Percentiles rank a stretch among this genome's conserved stretches.
phyloP scores from a whole-genome alignment of 495 filamentous ascomycete genomes.

The Aspergillus bridgeri region DNA sequence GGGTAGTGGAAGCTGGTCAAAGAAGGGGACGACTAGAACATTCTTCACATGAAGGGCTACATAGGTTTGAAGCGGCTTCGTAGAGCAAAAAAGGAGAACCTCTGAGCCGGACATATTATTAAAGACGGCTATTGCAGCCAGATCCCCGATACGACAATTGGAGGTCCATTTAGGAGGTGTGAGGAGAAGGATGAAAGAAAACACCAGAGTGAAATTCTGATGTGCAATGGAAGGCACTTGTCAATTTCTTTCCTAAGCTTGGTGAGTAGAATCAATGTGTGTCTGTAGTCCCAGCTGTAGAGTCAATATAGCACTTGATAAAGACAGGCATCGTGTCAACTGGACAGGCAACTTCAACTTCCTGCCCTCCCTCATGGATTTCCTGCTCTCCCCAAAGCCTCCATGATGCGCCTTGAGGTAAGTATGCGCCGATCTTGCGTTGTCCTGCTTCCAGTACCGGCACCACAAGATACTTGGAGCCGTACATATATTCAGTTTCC shows the following conservation, averaged over 20 bases:
- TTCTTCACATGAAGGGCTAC: too few relatives aligned
- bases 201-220: too few relatives aligned
- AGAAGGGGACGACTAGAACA: too few relatives aligned
- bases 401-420: slow-evolving; percentile 46
- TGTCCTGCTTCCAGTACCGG: slow-evolving; percentile 46
- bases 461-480: slow-evolving; percentile 48
- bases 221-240: background rate
- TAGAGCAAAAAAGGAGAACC: too few relatives aligned
- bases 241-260: background rate
- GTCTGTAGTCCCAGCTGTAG: background rate
- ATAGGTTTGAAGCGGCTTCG: too few relatives aligned
- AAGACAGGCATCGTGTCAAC: slow-evolving; percentile 53
- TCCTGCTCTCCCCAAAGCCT: slow-evolving; percentile 30
- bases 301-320: background rate
- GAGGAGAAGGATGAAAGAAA: too few relatives aligned
- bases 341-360: slow-evolving; percentile 42
- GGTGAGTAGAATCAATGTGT: background rate
- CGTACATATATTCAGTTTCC: slow-evolving; percentile 55
- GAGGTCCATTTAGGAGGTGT: too few relatives aligned
- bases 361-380: slow-evolving; percentile 32
- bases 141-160: too few relatives aligned
- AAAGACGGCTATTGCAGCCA: too few relatives aligned
- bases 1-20: too few relatives aligned
- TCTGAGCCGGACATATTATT: too few relatives aligned
- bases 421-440: slow-evolving; percentile 40